These are phyloP conservation scores for Gnomoniopsis sp. DNA, from an alignment of 2,329 filamentous ascomycete species.

Conservation along the genomic window DNA sequence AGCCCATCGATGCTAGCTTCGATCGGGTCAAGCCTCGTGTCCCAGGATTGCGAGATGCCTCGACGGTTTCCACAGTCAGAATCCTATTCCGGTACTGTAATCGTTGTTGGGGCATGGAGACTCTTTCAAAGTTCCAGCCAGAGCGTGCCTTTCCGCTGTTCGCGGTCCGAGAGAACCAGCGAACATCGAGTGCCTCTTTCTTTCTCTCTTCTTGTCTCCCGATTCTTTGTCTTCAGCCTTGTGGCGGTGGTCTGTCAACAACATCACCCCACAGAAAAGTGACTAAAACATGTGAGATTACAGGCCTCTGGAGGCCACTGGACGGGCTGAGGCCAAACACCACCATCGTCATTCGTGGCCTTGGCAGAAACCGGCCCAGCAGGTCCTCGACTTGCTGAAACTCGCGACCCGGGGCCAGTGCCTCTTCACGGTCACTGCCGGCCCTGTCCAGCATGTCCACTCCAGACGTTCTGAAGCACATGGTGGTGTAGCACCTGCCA, in stretches of 20 bases:
- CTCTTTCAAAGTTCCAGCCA: too few species aligned
- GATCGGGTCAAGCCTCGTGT: conserved; percentile 10
- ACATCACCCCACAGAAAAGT: too few species aligned
- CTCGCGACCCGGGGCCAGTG: conserved; percentile 11
- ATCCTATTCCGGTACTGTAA: conserved; percentile 1
- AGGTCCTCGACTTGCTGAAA: conserved; percentile 17
- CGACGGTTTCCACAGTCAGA: background rate
- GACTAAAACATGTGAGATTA: background rate
- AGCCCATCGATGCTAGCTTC: background rate
- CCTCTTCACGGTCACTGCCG: conserved; percentile 2
- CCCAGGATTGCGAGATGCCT: background rate
- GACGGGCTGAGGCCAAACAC: background rate
- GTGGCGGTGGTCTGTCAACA: too few species aligned
- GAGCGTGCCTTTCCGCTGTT: too few species aligned
- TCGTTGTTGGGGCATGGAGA: background rate
- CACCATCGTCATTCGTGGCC: background rate
- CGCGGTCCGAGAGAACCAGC: conserved; percentile 15
- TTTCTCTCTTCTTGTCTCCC: too few species aligned
- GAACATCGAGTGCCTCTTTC: background rate
- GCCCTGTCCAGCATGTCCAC: background rate
- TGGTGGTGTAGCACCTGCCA: conserved; percentile 7
- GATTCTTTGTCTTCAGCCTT: too few species aligned
- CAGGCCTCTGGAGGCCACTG: background rate
- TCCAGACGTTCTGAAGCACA: background rate
- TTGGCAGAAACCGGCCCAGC: background rate